Base-by-base conservation (phyloP, 306 rosid genomes). In the Pyrus pyrifolia region DNA sequence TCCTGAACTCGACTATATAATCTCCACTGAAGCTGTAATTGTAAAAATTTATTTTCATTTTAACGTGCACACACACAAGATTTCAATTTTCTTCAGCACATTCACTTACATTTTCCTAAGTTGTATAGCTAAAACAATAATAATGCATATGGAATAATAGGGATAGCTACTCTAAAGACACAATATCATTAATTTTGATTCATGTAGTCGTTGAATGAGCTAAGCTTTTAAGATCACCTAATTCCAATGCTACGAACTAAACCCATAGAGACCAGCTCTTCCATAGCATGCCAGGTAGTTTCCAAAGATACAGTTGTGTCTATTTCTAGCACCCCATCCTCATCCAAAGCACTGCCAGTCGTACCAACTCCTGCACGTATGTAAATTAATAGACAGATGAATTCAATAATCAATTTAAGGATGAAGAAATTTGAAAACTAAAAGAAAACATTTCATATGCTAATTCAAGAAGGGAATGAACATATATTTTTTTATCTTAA, bases 231-330 rank as follows among this genome's bases (percentile, higher is more conserved):
- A 22, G 18, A 58, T 81, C 71, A 95, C 98, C 98, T 95, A 91
- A 87, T 87, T 13, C 98, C 98, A 77, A 95, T 95, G 88, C 98
- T 90, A 71, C 92, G 96, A 69, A 89, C 98, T 87, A 95, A 87
- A 79, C 98, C 97, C 53, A 45, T 29, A 42, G 96, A 92, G 71
- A 92, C 97, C 78, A 95, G 88, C 44, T 89, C 89, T 84, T 95
- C 98, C 98, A 90, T 90, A 2, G 91, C 89, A 82, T 73, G 97
- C 98, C 97, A 94, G 60, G 98, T 92, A 76, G 96, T 88, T 83
- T 94, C 98, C 78, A 94, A 74, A 59, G 98, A 84, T 78, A 92
- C 70, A 70, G 78, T 92, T 31, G 97, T 92, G 77, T 94, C 98
- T 70, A 94, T 92, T 68, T 92, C 98, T 83, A 92, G 82, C 55